Conservation (phyloP, 148 eudicot genomes). For the Simmondsia chinensis region DNA sequence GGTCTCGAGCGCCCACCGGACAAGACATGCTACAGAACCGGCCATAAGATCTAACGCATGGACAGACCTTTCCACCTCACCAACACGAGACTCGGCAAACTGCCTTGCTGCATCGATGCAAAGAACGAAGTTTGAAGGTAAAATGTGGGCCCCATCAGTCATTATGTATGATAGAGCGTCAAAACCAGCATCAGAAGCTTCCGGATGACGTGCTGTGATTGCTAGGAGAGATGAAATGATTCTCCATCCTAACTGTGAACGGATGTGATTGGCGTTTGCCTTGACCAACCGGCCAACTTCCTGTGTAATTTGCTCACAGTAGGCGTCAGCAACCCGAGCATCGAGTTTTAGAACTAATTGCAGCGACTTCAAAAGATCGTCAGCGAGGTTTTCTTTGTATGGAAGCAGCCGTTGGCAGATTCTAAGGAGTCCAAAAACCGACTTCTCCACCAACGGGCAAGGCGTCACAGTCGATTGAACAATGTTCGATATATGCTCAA, state of each 20-base stretch:
- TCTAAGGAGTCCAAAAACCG: constrained; percentile 73
- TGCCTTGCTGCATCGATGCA: constrained; percentile 62
- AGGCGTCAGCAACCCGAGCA: constrained; percentile 85
- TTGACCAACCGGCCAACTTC: constrained; percentile 76
- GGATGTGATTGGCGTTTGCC: constrained; percentile 80
- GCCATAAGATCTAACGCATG: constrained; percentile 67
- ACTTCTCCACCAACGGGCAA: constrained; percentile 68
- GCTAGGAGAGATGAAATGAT: constrained; percentile 62
- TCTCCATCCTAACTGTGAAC: constrained; percentile 86
- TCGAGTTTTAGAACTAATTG: constrained; percentile 81
- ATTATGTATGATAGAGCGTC: constrained; percentile 56
- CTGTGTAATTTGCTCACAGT: constrained; percentile 88
- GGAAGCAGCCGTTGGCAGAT: constrained; percentile 79
- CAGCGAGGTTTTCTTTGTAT: constrained; percentile 81
- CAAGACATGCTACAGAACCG: constrained; percentile 48
- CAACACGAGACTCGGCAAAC: constrained; percentile 75
- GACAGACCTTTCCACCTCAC: constrained; percentile 50
- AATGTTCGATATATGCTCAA: constrained; percentile 68
- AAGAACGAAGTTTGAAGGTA: constrained; percentile 60
- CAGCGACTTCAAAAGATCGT: constrained; percentile 79
- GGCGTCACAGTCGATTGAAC: constrained; percentile 70
- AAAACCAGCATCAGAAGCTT: constrained; percentile 76
- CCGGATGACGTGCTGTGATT: constrained; percentile 72
- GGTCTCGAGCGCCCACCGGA: constrained; percentile 40
- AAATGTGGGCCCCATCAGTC: constrained; percentile 62